Evolutionary conservation across 208 protist species (phyloP).

Genomic region (Acanthamoeba polyphaga): DNA sequence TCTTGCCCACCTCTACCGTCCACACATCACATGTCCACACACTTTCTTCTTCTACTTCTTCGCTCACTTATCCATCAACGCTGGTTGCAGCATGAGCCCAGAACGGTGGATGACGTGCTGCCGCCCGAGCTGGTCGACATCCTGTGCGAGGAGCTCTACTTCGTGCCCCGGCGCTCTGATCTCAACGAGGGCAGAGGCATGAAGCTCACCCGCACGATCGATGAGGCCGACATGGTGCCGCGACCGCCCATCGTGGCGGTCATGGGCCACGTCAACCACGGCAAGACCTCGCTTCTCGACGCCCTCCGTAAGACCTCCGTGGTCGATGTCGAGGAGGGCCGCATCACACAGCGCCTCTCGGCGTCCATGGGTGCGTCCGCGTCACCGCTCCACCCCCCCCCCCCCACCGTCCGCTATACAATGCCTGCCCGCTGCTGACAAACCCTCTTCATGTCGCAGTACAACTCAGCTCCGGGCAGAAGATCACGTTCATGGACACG

Average conservation of each 20-base stretch:
- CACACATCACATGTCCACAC: background rate
- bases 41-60: background rate
- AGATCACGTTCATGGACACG: slow-evolving; percentile 98
- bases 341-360: slow-evolving; percentile 98
- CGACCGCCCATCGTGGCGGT: slow-evolving; percentile 97
- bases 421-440: background rate
- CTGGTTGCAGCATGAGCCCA: slow-evolving; percentile 33
- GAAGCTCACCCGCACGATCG: background rate
- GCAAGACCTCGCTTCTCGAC: slow-evolving; percentile 98
- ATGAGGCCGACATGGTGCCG: background rate
- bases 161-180: background rate
- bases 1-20: background rate
- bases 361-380: slow-evolving; percentile 87
- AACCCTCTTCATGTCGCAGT: background rate
- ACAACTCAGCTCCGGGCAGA: background rate
- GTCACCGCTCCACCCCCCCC: background rate
- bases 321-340: slow-evolving; percentile 95
- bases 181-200: background rate
- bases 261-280: slow-evolving; percentile 99
- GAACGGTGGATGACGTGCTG: slow-evolving; percentile 31
- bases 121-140: slow-evolving; percentile 73
- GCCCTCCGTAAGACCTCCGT: slow-evolving; percentile 95
- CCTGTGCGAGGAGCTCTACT: slow-evolving; percentile 48
- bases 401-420: background rate
- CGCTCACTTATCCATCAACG: background rate